Percentiles rank a stretch among this genome's conserved stretches.
These are phyloP conservation scores for Eucalyptus pauciflora DNA, from an alignment of 345 rosid genomes.

Conservation along the genomic window DNA sequence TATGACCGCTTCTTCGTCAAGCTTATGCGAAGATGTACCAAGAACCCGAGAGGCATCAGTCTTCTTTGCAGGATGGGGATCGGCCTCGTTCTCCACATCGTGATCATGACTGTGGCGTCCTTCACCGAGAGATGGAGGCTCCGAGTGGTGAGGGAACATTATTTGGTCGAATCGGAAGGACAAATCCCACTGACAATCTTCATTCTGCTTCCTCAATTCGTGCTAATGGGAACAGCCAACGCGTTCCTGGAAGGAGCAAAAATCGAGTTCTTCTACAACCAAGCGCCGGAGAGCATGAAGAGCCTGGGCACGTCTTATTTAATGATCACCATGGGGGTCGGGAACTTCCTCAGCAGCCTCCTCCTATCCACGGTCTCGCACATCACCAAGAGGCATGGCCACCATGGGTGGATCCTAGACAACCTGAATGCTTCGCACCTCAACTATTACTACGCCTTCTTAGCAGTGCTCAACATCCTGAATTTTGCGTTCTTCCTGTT, in stretches of 20 bases:
- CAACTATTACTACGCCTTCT: too few species aligned
- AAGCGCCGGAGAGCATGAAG: constrained; percentile 89
- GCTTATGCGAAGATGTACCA: constrained; percentile 24
- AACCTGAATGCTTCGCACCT: too few species aligned
- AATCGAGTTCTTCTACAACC: constrained; percentile 90
- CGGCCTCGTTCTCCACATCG: constrained; percentile 41
- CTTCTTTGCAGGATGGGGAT: constrained; percentile 75
- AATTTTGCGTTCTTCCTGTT: too few species aligned
- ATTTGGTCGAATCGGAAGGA: constrained; percentile 34
- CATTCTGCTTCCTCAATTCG: constrained; percentile 36
- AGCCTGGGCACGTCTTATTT: constrained; percentile 78
- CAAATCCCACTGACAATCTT: constrained; percentile 22
- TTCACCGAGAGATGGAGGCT: constrained; percentile 39
- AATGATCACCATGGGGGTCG: neutral
- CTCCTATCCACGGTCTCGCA: too few species aligned
- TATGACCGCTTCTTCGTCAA: constrained; percentile 48
- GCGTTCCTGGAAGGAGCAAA: constrained; percentile 65
- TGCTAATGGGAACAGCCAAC: constrained; percentile 75
- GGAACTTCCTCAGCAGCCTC: too few species aligned
- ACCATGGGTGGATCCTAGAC: fast-evolving
- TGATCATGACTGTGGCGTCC: constrained; percentile 55
- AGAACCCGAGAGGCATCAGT: constrained; percentile 71
- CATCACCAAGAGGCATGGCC: too few species aligned
- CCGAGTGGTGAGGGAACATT: constrained; percentile 29
- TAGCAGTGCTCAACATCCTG: too few species aligned